phyloP scores from a whole-genome alignment of 768 basidiomycete species.

The Mycena maculata region DNA sequence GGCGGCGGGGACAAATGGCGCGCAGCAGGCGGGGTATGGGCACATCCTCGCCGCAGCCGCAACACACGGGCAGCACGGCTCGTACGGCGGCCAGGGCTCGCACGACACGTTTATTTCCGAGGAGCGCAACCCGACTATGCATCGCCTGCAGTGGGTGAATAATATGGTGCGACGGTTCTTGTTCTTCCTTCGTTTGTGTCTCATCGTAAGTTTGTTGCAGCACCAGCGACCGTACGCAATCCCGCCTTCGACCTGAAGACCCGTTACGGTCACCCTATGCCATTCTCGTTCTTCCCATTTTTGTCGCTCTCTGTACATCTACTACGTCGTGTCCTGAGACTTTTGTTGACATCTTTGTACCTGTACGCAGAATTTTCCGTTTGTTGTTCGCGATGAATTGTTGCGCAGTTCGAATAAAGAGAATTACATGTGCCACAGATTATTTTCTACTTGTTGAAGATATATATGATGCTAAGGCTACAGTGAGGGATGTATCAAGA shows the following conservation, averaged over 20 bases:
- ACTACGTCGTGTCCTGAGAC: too few relatives aligned
- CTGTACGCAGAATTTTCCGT: too few relatives aligned
- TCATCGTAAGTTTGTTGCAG: neutral
- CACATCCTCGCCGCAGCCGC: constrained; percentile 70
- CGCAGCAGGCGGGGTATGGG: constrained; percentile 56
- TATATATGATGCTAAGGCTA: too few relatives aligned
- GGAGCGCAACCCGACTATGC: constrained; percentile 61
- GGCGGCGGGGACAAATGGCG: constrained; percentile 32
- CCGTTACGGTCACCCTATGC: neutral
- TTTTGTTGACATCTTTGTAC: too few relatives aligned
- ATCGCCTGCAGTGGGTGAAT: constrained; percentile 43
- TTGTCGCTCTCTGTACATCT: constrained; percentile 5
- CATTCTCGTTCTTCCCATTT: neutral
- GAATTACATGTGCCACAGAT: too few relatives aligned
- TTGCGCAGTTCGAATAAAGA: too few relatives aligned
- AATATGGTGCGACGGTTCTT: constrained; percentile 54
- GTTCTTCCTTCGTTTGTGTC: neutral
- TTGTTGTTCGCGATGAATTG: too few relatives aligned
- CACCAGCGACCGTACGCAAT: constrained; percentile 41
- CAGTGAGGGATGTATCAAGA: too few relatives aligned
- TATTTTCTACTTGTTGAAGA: too few relatives aligned
- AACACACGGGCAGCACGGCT: constrained; percentile 61
- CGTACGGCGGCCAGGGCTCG: constrained; percentile 65
- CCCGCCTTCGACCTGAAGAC: constrained; percentile 33
- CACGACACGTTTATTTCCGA: constrained; percentile 78